These are phyloP conservation scores for Fusarium beomiforme DNA, from an alignment of 2,329 filamentous ascomycete genomes.

Conservation along the genomic window DNA sequence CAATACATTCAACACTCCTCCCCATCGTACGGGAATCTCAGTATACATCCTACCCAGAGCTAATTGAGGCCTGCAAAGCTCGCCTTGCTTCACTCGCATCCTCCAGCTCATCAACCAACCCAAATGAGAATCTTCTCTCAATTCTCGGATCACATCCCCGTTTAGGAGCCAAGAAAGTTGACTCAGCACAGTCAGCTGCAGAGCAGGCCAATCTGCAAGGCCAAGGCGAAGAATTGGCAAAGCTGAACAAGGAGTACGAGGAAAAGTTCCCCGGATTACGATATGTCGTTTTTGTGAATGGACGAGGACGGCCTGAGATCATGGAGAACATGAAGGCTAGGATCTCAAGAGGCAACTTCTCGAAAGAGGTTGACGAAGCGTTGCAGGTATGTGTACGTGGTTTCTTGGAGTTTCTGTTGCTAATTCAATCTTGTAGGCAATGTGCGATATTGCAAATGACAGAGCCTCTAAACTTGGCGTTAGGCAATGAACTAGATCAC, in stretches of 20 bases:
- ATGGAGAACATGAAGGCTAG: constrained; percentile 84
- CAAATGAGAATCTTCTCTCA: constrained; percentile 65
- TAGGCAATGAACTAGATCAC: constrained; percentile 1
- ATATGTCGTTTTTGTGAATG: constrained; percentile 95
- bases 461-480: constrained; percentile 60
- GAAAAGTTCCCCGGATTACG: constrained; percentile 80
- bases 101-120: constrained; percentile 59
- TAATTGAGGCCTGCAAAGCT: constrained; percentile 73
- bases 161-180: constrained; percentile 81
- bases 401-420: not conserved
- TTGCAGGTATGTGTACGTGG: constrained; percentile 69
- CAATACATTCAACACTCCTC: constrained; percentile 77
- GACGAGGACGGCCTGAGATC: constrained; percentile 75
- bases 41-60: constrained; percentile 73
- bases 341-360: constrained; percentile 74
- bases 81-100: constrained; percentile 70
- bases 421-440: constrained; percentile 65
- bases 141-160: constrained; percentile 87
- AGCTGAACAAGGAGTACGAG: constrained; percentile 83
- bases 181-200: constrained; percentile 81
- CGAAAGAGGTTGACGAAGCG: constrained; percentile 75
- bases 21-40: constrained; percentile 67
- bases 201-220: constrained; percentile 83
- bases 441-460: constrained; percentile 90
- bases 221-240: constrained; percentile 67